phyloP scores from a whole-genome alignment of 805 yeast species.

The Debaryomyces castellii region DNA sequence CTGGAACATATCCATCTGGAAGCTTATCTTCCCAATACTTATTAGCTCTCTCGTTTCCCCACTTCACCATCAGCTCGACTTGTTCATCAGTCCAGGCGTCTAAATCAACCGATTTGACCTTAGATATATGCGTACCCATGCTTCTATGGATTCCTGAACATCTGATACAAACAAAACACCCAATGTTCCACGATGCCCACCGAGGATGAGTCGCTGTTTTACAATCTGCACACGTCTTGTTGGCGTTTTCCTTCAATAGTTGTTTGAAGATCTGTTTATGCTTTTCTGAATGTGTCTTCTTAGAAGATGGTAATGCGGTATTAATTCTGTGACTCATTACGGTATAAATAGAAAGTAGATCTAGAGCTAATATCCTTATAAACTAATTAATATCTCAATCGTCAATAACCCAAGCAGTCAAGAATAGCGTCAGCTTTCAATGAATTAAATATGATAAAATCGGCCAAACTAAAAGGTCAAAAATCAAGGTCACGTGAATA shows the following conservation, averaged over 20 bases:
- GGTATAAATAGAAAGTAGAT: neutral
- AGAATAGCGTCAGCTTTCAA: neutral
- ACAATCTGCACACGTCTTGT: conserved; percentile 87
- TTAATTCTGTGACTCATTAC: conserved; percentile 12
- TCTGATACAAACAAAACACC: conserved; percentile 88
- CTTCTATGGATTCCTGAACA: conserved; percentile 96
- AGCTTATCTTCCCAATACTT: conserved; percentile 79
- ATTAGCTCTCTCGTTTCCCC: conserved; percentile 87
- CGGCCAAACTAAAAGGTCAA: no score
- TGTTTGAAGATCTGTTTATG: conserved; percentile 73
- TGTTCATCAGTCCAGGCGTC: conserved; percentile 98
- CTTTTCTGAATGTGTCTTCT: conserved; percentile 47
- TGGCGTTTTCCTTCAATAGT: conserved; percentile 72
- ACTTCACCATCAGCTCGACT: conserved; percentile 70
- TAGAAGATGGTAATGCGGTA: conserved; percentile 42
- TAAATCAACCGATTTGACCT: conserved; percentile 90
- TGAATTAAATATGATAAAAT: neutral
- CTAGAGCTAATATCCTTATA: neutral
- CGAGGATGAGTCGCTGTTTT: conserved; percentile 87
- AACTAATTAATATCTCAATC: neutral
- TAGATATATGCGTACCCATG: conserved; percentile 92
- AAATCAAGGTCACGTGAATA: neutral
- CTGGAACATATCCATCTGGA: conserved; percentile 71
- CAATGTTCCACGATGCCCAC: conserved; percentile 97
- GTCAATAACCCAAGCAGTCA: neutral